A percentile compares a stretch with the other conserved stretches of the same genome.
These are phyloP conservation scores for Xanthoconium purpureum DNA, from an alignment of 768 basidiomycete genomes.

Conservation along the genomic window DNA sequence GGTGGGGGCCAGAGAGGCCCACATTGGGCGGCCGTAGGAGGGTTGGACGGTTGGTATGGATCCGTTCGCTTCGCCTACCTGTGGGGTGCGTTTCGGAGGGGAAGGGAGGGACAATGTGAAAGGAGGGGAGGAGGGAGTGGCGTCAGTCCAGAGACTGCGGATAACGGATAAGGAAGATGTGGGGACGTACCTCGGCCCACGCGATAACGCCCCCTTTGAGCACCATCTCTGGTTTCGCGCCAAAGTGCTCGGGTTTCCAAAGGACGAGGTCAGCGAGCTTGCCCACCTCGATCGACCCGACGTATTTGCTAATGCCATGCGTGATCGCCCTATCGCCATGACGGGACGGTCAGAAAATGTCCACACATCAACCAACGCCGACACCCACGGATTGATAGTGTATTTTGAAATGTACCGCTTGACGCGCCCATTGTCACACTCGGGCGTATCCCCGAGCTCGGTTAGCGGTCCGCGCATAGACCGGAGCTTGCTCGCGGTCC, in stretches of 20 bases:
- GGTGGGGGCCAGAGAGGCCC: slow-evolving; percentile 75
- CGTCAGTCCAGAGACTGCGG: neutral
- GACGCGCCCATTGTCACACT: slow-evolving; percentile 78
- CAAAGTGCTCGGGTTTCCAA: slow-evolving; percentile 95
- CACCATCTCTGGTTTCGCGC: slow-evolving; percentile 89
- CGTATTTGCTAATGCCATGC: slow-evolving; percentile 84
- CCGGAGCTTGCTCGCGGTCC: slow-evolving; percentile 94
- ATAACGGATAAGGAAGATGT: too few species aligned
- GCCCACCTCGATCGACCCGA: slow-evolving; percentile 81
- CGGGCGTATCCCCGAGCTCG: slow-evolving; percentile 46
- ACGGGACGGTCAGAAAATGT: neutral
- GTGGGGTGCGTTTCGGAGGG: neutral
- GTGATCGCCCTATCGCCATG: slow-evolving; percentile 65
- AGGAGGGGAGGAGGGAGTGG: too few species aligned
- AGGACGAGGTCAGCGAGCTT: slow-evolving; percentile 91
- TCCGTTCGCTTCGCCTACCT: slow-evolving; percentile 95
- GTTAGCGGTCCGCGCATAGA: slow-evolving; percentile 71
- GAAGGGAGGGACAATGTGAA: neutral
- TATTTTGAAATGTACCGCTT: slow-evolving; percentile 96
- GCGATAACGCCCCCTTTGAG: slow-evolving; percentile 93
- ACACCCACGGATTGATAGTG: slow-evolving; percentile 88
- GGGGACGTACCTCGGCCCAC: slow-evolving; percentile 69
- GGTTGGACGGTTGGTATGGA: slow-evolving; percentile 97
- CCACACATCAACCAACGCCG: too few species aligned
- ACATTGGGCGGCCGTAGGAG: slow-evolving; percentile 84